Base-by-base conservation (phyloP, 352 stramenopile genomes). In the Phytophthora crassamura region DNA sequence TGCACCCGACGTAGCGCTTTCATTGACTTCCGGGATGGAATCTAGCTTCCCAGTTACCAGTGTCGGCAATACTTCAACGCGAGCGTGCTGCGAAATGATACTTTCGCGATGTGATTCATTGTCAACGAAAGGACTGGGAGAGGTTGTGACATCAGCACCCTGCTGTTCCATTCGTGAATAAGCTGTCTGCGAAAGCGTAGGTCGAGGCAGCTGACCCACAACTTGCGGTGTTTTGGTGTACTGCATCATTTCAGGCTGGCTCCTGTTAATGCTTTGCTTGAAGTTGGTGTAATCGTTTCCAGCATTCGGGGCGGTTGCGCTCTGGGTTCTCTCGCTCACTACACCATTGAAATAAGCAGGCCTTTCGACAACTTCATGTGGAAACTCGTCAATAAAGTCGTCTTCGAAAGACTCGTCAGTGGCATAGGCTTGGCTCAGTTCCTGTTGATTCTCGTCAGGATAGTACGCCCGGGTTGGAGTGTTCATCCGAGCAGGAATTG, bases 401-500 rank as follows among this genome's bases (percentile, higher is more conserved):
- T 59, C 60, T 42, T 56, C 39, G 7, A 67, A 62, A 14, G 22
- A 22, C 25, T 55, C 43, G 10, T 69, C 48, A 46, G 28, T 20
- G 9, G 16, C n/a, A 53, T 68, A 64, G n/a, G 9, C 33, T 45
- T 51, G 39, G 33, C 34, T 47, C 38, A 28, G 47, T 1, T 22
- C n/a, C 52, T n/a, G 38, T 22, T 57, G 46, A 20, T 12, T 58
- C 1, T 36, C 11, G 49, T 51, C 43, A 56, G 33, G 33, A 52
- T 39, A 40, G 15, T 59, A 50, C 8, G 30, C 14, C 7, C 30
- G 58, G 9, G 40, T 34, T 20, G 66, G 22, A 5, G 41, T 40
- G 16, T 56, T 61, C 51, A 65, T 72, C 54, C 56, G 49, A 15
- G 39, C 33, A 15, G 67, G 62, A 33, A 75, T 61, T 32, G 72